Evolutionary conservation across 306 rosid genomes (phyloP).

Genomic region (Chamaecrista fasciculata): DNA sequence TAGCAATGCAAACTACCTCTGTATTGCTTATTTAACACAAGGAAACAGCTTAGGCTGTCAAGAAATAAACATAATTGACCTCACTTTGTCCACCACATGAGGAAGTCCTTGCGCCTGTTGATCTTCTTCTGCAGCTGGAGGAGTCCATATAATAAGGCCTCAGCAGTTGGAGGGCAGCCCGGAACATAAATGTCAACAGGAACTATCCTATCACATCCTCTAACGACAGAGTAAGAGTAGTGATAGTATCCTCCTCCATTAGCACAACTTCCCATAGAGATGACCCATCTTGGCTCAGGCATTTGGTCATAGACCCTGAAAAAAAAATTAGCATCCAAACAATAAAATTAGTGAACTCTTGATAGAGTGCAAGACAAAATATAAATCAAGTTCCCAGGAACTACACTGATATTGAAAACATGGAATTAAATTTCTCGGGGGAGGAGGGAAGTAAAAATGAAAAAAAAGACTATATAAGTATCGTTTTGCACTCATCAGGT

Average conservation of each 20-base stretch:
- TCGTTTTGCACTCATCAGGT: too few relatives aligned
- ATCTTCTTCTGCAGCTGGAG: conserved; percentile 99
- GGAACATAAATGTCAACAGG: conserved; percentile 97
- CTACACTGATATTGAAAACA: not conserved
- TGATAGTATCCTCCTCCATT: conserved; percentile 99
- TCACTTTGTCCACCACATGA: conserved; percentile 93
- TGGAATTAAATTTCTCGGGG: not conserved
- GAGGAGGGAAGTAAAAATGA: not conserved
- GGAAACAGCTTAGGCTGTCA: conserved; percentile 36
- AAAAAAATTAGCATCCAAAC: conserved; percentile 22
- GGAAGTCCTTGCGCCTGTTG: conserved; percentile 97
- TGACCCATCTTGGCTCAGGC: conserved; percentile 99
- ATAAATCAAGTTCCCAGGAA: not conserved
- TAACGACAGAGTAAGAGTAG: conserved; percentile 88
- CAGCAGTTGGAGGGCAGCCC: conserved; percentile 98
- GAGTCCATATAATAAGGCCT: conserved; percentile 86
- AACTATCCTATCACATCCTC: conserved; percentile 95
- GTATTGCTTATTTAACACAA: conserved; percentile 35
- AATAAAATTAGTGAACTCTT: not conserved
- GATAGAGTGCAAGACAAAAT: conserved; percentile 10
- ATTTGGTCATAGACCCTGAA: conserved; percentile 99
- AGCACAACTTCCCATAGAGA: conserved; percentile 99
- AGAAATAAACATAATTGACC: conserved; percentile 29
- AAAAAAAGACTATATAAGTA: not conserved
- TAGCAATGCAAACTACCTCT: conserved; percentile 40